Percentiles rank a stretch among this genome's conserved stretches.
Conservation (phyloP, 768 basidiomycete species). For the Suillus bovinus region DNA sequence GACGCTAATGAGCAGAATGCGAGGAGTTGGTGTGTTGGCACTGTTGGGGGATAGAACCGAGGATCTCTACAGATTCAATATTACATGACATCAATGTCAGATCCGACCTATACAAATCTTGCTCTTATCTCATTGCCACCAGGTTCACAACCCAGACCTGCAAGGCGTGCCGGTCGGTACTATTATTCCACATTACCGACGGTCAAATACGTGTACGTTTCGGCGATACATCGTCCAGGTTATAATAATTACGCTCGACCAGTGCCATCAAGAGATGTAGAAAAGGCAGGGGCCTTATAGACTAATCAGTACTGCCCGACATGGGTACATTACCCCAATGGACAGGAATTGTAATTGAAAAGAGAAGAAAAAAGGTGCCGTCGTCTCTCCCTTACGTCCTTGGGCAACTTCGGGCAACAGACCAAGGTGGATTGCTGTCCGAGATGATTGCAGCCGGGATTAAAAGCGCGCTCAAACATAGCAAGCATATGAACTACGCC, state of each 20-base stretch:
- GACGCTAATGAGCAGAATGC: constrained; percentile 74
- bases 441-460: constrained; percentile 85
- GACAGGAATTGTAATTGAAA: no score
- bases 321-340: no score
- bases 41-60: constrained; percentile 93
- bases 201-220: constrained; percentile 97
- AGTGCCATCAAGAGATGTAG: no score
- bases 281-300: no score
- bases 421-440: constrained; percentile 79
- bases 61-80: constrained; percentile 77
- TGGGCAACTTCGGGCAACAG: constrained; percentile 94
- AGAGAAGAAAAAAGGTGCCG: no score
- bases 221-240: not conserved
- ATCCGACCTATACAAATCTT: not conserved
- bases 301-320: no score
- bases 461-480: constrained; percentile 75
- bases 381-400: constrained; percentile 73
- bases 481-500: no score
- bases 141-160: constrained; percentile 79
- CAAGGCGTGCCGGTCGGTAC: constrained; percentile 92
- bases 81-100: constrained; percentile 75
- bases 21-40: no score
- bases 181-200: constrained; percentile 95
- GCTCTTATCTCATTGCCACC: constrained; percentile 3
- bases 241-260: constrained; percentile 10